phyloP scores from a whole-genome alignment of 768 basidiomycete genomes.

The Mycena galericulata region DNA sequence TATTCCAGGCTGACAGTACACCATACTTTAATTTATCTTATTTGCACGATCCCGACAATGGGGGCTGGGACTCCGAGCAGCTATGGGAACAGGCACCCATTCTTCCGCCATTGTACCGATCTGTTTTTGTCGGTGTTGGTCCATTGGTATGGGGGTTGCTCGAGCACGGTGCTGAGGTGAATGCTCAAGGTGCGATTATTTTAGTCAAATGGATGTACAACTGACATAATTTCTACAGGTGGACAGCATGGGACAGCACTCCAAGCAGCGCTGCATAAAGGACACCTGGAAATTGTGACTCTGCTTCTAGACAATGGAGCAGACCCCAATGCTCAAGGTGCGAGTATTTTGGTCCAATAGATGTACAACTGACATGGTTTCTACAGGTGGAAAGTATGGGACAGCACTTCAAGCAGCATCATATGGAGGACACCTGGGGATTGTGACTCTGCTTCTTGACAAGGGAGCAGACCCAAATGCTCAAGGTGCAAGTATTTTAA shows the following conservation, averaged over 20 bases:
- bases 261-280: background rate
- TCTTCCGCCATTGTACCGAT: no score
- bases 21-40: no score
- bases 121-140: no score
- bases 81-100: no score
- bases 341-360: background rate
- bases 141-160: no score
- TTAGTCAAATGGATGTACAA: no score
- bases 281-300: background rate
- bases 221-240: no score
- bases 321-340: background rate
- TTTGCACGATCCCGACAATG: no score
- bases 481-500: background rate
- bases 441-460: background rate
- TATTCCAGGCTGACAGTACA: no score
- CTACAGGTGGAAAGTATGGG: background rate
- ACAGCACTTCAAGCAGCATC: background rate
- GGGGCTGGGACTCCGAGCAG: no score
- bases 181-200: no score
- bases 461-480: background rate
- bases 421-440: background rate
- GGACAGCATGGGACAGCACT: background rate
- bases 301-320: background rate
- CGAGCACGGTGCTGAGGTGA: no score
- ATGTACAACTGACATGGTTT: background rate